phyloP scores from a whole-genome alignment of 2,329 filamentous ascomycete species.

The Biscogniauxia sp. region DNA sequence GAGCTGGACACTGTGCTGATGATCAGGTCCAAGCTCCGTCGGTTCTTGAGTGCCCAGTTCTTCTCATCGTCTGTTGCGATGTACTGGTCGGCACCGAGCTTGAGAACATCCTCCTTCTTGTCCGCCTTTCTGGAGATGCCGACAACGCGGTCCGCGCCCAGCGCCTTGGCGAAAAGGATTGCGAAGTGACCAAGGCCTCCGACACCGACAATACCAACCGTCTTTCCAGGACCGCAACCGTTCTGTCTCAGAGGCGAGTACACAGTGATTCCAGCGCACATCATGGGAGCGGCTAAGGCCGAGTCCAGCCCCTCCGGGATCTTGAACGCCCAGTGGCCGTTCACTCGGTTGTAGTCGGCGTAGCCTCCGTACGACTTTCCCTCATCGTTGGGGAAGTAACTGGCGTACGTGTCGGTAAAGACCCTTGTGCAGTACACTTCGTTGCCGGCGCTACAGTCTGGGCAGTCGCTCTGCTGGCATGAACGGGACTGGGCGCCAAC shows the following conservation, averaged over 20 bases:
- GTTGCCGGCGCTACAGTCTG: constrained; percentile 40
- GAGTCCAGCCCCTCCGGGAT: constrained; percentile 43
- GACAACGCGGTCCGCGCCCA: constrained; percentile 60
- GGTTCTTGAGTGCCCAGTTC: constrained; percentile 54
- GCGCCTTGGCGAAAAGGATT: constrained; percentile 64
- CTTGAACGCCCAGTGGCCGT: constrained; percentile 46
- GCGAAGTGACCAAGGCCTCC: constrained; percentile 70
- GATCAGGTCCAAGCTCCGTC: constrained; percentile 55
- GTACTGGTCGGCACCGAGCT: constrained; percentile 56
- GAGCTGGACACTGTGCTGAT: constrained; percentile 53
- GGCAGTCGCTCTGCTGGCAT: constrained; percentile 47
- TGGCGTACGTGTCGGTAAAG: constrained; percentile 53
- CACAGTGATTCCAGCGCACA: constrained; percentile 68
- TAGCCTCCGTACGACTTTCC: constrained; percentile 60
- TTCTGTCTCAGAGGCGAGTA: constrained; percentile 63
- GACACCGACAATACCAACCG: constrained; percentile 65
- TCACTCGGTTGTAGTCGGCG: constrained; percentile 34
- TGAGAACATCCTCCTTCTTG: constrained; percentile 55
- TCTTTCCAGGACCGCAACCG: constrained; percentile 65
- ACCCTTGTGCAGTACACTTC: constrained; percentile 41
- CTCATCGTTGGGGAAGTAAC: constrained; percentile 47
- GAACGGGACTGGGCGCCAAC: constrained; percentile 59
- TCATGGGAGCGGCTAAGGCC: constrained; percentile 56
- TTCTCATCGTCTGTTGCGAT: constrained; percentile 46
- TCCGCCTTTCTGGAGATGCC: constrained; percentile 53